A percentile compares a stretch with the other conserved stretches of the same genome.
phyloP scores from a whole-genome alignment of 2,329 filamentous ascomycete species.

The Phyllachora maydis region DNA sequence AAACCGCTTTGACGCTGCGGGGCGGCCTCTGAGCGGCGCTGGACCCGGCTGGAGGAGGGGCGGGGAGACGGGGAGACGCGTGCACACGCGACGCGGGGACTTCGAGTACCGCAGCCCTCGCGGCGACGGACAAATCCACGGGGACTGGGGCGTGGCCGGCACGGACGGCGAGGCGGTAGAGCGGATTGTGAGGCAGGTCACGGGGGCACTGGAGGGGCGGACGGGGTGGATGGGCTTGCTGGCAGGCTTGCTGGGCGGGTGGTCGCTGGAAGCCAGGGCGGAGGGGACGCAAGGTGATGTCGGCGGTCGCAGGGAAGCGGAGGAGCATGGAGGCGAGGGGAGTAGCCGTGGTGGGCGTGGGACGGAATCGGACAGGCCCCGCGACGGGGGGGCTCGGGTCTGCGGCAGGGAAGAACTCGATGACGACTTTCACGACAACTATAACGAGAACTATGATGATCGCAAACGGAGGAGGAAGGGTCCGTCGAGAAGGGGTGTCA shows the following conservation, averaged over 20 bases:
- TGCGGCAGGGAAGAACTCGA: no score
- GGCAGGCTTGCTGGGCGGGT: constrained; percentile 9
- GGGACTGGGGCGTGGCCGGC: constrained; percentile 22
- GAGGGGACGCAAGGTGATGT: no score
- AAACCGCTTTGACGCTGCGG: constrained; percentile 23
- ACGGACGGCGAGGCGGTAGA: constrained; percentile 21
- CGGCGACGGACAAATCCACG: constrained; percentile 11
- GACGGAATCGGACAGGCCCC: no score
- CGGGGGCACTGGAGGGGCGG: constrained; percentile 10
- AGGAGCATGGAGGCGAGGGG: no score
- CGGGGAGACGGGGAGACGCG: constrained; percentile 5
- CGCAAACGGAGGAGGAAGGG: no score
- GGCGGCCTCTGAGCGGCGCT: constrained; percentile 15
- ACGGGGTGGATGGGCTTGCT: constrained; percentile 10
- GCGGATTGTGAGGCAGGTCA: constrained; percentile 11
- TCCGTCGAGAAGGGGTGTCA: no score
- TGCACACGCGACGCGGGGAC: constrained; percentile 17
- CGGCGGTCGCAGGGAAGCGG: no score
- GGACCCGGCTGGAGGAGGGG: neutral
- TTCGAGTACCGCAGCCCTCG: constrained; percentile 15
- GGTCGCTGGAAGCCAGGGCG: no score
- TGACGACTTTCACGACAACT: no score
- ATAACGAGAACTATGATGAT: no score
- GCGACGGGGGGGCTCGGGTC: no score
- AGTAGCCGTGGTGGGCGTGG: no score